Base-by-base conservation (phyloP, 768 basidiomycete species). In the Leccinum truebloodii region DNA sequence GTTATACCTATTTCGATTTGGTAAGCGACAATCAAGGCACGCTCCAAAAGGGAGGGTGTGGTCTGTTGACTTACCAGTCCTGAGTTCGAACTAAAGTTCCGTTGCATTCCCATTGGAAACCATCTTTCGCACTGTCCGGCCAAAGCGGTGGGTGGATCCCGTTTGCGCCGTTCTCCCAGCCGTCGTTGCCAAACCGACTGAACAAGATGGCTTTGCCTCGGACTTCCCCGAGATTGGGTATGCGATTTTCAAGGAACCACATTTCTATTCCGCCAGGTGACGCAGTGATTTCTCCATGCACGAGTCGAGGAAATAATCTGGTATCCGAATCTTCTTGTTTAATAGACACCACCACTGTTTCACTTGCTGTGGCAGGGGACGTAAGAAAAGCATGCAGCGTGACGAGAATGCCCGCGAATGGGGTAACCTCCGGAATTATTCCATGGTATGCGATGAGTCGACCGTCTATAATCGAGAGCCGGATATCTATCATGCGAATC, bases 111-210 rank as follows among this genome's bases (percentile, higher is more conserved):
- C 94, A 95, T 49, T 82, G 77, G 70, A 97, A 98, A 0, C 87
- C 91, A 2, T 79, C 74, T 66, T 83, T 85, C 35, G 73, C 76
- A 65, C 86, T 92, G 74, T 97, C 88, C 0, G 93, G 94, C 95
- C 95, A 98, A 1, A 75, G 78, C 1, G 83, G 83, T 6, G 95
- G 94, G 66, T 94, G 91, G n/a, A 98, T 90, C 1, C 95, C 95
- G 62, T 94, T 76, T 3, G 87, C 90, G 3, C 83, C 87, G 22
- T 80, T 78, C 64, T 87, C 82, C 93, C 92, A 94, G 0, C 81
- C 87, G 9, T 75, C 75, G 3, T 86, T 83, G 63, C 70, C 67
- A 59, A 97, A 97, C 20, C 95, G 85, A 64, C 90, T 93, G 69
- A 96, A 85, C 78, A 98, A 73, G 34, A 97, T 81, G 9, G 87